A percentile compares a stretch with the other conserved stretches of the same genome.
These are phyloP conservation scores for Pouteria glomerata DNA, from an alignment of 148 eudicot genomes.

Conservation along the genomic window DNA sequence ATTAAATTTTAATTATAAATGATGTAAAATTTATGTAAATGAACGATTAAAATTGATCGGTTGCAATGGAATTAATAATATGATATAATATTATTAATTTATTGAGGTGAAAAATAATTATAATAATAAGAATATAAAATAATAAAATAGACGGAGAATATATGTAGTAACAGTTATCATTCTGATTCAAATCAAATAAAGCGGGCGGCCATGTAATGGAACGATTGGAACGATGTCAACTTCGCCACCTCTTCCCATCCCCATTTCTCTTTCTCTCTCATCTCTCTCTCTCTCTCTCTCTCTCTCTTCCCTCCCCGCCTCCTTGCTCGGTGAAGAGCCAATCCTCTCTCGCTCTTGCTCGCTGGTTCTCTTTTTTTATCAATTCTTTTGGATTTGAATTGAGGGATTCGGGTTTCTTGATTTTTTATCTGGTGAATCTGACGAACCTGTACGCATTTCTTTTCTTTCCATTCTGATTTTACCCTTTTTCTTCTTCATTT, in stretches of 20 bases:
- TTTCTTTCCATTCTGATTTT: neutral
- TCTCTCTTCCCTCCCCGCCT: neutral
- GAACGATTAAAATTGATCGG: too few species aligned
- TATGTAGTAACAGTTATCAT: too few species aligned
- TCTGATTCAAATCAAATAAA: conserved; percentile 5
- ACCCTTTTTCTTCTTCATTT: neutral
- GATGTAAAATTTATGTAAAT: too few species aligned
- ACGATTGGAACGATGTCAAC: conserved; percentile 1
- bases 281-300: neutral
- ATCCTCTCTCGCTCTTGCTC: neutral
- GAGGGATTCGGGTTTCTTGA: neutral
- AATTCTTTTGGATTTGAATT: neutral
- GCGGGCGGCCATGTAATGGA: neutral
- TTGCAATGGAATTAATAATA: too few species aligned
- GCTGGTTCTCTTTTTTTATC: neutral
- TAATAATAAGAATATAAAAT: too few species aligned
- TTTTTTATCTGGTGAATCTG: conserved; percentile 4
- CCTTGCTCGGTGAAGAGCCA: conserved; percentile 6
- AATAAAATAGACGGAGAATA: too few species aligned
- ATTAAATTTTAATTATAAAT: too few species aligned
- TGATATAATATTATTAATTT: too few species aligned
- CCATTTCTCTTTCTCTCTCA: too few species aligned
- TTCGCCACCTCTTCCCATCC: neutral
- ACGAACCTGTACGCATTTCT: neutral
- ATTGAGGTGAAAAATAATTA: too few species aligned